Evolutionary conservation across 768 basidiomycete genomes (phyloP).

Genomic region (Epithele typhae): DNA sequence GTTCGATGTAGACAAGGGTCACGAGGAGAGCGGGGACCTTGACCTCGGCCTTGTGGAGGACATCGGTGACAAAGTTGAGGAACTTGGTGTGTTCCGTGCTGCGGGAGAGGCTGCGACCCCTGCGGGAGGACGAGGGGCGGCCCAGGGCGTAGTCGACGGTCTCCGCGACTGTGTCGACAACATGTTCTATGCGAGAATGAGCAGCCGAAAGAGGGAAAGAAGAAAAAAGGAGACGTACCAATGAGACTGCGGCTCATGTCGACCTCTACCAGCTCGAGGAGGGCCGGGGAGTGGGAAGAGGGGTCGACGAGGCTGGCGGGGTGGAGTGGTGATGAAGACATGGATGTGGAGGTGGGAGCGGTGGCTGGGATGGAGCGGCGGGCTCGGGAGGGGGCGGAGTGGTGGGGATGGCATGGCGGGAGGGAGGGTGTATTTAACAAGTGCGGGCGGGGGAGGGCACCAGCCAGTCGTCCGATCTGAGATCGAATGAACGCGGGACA

Average conservation of each 20-base stretch:
- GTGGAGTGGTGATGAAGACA: constrained; percentile 33
- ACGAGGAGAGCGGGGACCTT: constrained; percentile 64
- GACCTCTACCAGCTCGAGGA: constrained; percentile 65
- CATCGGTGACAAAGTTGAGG: constrained; percentile 59
- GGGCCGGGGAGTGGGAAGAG: constrained; percentile 55
- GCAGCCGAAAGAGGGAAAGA: background rate
- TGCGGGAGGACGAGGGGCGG: constrained; percentile 51
- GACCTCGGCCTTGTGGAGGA: constrained; percentile 71
- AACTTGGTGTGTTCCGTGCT: constrained; percentile 54
- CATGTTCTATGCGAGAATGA: constrained; percentile 45
- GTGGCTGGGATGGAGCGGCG: constrained; percentile 27
- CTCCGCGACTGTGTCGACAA: constrained; percentile 64
- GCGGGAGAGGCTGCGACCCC: constrained; percentile 44
- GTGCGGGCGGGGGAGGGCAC: constrained; percentile 4
- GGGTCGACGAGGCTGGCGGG: constrained; percentile 58
- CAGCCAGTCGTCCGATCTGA: constrained; percentile 14
- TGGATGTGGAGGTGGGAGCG: constrained; percentile 2
- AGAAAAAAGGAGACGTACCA: constrained; percentile 40
- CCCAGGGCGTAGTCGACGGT: constrained; percentile 76
- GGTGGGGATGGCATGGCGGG: constrained; percentile 2
- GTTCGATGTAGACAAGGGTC: constrained; percentile 70
- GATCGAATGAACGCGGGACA: constrained; percentile 12
- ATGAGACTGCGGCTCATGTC: constrained; percentile 59
- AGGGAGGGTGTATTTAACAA: constrained; percentile 6
- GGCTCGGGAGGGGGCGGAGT: constrained; percentile 9